Percentiles rank a stretch among this genome's conserved stretches.
Evolutionary conservation across 306 rosid genomes (phyloP).

Genomic region (Ammopiptanthus mongolicus): DNA sequence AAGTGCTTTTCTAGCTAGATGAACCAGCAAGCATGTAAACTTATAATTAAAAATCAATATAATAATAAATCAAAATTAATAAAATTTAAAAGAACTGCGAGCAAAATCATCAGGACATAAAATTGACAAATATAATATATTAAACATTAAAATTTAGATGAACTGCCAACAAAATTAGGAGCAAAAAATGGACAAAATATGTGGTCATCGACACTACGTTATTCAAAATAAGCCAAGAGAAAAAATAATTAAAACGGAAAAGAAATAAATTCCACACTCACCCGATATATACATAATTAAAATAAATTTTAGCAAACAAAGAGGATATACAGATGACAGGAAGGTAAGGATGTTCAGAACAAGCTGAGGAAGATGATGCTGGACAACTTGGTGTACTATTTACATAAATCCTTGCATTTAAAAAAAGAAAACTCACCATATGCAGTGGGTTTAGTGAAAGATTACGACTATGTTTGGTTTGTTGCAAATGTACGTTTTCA

Average conservation of each 20-base stretch:
- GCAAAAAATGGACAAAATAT: not conserved
- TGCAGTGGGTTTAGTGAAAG: not conserved
- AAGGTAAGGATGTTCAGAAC: not conserved
- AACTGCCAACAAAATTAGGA: not conserved
- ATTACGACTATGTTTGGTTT: too few species aligned
- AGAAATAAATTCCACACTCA: conserved; percentile 7
- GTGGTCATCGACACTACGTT: not conserved
- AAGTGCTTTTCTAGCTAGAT: not conserved
- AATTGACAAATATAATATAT: not conserved
- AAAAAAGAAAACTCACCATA: not conserved
- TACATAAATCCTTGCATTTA: not conserved
- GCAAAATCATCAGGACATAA: not conserved
- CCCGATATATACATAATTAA: conserved; percentile 7
- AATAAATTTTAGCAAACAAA: not conserved
- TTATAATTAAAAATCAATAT: not conserved
- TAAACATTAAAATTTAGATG: not conserved
- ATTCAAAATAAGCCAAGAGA: not conserved
- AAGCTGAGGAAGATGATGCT: not conserved
- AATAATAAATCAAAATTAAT: not conserved
- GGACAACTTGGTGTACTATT: not conserved
- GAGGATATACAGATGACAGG: not conserved
- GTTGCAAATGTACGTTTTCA: too few species aligned
- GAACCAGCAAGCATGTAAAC: not conserved
- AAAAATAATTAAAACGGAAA: not conserved
- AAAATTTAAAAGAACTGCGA: not conserved